A percentile compares a stretch with the other conserved stretches of the same genome.
phyloP scores from a whole-genome alignment of 371 early-diverging fungal species.

The Rhizopus arrhizus region DNA sequence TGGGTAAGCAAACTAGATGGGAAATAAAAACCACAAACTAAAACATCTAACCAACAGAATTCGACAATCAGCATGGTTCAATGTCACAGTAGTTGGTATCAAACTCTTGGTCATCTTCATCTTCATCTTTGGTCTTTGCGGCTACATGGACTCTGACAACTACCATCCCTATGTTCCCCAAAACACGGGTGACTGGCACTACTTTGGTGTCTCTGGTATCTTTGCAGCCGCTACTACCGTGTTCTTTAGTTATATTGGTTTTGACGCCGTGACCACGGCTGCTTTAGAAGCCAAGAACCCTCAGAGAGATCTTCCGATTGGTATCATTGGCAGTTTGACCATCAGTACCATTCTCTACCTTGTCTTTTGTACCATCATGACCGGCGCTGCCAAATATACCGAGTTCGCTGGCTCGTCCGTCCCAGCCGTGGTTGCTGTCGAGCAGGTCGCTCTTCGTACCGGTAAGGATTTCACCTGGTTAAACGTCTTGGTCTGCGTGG shows the following conservation, averaged over 20 bases:
- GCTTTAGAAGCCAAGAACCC: slow-evolving; percentile 87
- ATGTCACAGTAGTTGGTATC: slow-evolving; percentile 68
- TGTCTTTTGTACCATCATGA: slow-evolving; percentile 69
- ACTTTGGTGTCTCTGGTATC: slow-evolving; percentile 73
- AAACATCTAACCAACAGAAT: slow-evolving; percentile 41
- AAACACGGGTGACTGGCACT: slow-evolving; percentile 51
- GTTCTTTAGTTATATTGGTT: slow-evolving; percentile 90
- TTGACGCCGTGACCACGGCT: slow-evolving; percentile 87
- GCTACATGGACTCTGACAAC: slow-evolving; percentile 69
- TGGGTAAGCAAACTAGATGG: slow-evolving; percentile 48
- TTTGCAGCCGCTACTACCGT: slow-evolving; percentile 79
- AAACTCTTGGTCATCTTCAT: slow-evolving; percentile 78
- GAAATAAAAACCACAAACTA: background rate
- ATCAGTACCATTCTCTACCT: slow-evolving; percentile 83
- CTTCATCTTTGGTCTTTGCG: slow-evolving; percentile 73
- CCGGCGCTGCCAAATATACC: slow-evolving; percentile 72
- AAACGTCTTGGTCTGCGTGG: slow-evolving; percentile 69
- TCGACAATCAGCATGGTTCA: slow-evolving; percentile 71
- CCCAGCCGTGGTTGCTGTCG: slow-evolving; percentile 74
- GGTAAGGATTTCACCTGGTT: slow-evolving; percentile 66
- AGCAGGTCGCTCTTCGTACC: slow-evolving; percentile 34
- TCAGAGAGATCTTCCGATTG: slow-evolving; percentile 83
- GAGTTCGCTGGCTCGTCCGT: slow-evolving; percentile 47
- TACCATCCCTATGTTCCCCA: slow-evolving; percentile 82
- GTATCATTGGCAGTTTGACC: slow-evolving; percentile 75